These are phyloP conservation scores for Colletotrichum zoysiae DNA, from an alignment of 2,329 filamentous ascomycete genomes.

Conservation along the genomic window DNA sequence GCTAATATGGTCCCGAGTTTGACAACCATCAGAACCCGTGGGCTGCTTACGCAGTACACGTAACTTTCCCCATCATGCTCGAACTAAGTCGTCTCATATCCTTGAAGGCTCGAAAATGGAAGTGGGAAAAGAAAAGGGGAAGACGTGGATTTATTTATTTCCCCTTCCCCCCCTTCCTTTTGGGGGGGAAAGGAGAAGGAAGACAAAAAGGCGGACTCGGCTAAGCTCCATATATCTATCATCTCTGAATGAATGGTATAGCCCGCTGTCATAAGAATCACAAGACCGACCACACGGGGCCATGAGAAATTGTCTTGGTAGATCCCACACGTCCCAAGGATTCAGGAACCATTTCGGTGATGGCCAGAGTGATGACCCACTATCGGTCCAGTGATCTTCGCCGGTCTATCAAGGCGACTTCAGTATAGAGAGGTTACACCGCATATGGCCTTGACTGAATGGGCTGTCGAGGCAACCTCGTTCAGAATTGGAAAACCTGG, in stretches of 20 bases:
- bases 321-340: background rate
- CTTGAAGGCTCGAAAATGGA: background rate
- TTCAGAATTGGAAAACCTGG: constrained; percentile 13
- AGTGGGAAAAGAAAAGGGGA: background rate
- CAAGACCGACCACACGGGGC: background rate
- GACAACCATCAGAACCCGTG: background rate
- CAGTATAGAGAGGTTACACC: constrained; percentile 23
- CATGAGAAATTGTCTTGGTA: background rate
- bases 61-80: constrained; percentile 25
- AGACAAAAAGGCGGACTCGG: background rate
- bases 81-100: constrained; percentile 30
- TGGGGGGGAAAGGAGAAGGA: background rate
- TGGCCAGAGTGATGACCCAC: background rate
- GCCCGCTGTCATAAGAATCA: background rate
- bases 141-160: background rate
- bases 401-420: background rate
- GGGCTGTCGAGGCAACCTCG: background rate
- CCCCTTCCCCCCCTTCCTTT: too few relatives aligned
- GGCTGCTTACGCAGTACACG: background rate
- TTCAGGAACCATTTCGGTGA: background rate
- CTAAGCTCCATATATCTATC: background rate
- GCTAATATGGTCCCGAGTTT: constrained; percentile 1
- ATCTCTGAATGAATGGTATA: background rate
- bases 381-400: background rate
- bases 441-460: constrained; percentile 2